A percentile compares a stretch with the other conserved stretches of the same genome.
Conservation (phyloP, 1,139 yeast genomes). For the Magnusiomyces paraingens region DNA sequence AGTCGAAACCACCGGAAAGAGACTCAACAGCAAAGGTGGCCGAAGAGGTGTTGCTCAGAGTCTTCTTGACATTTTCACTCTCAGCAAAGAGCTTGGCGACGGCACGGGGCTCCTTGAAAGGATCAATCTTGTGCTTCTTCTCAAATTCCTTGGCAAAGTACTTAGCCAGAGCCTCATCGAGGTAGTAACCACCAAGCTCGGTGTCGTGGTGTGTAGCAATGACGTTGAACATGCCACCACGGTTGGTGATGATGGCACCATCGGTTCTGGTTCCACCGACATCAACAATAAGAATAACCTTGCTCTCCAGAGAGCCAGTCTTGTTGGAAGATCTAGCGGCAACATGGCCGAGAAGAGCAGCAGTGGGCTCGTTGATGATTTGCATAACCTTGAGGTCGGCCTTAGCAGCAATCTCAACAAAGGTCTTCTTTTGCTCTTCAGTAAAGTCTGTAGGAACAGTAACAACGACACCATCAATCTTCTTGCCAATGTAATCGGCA, state of each 20-base stretch:
- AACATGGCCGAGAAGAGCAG: slow-evolving; percentile 80
- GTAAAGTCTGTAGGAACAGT: slow-evolving; percentile 89
- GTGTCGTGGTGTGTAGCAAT: slow-evolving; percentile 80
- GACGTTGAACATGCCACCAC: slow-evolving; percentile 90
- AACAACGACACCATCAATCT: slow-evolving; percentile 75
- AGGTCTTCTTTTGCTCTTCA: slow-evolving; percentile 61
- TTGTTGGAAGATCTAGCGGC: slow-evolving; percentile 32
- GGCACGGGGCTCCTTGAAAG: slow-evolving; percentile 75
- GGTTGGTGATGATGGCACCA: slow-evolving; percentile 86
- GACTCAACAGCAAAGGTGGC: slow-evolving; percentile 94
- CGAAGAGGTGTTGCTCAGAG: slow-evolving; percentile 81
- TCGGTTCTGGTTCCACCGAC: slow-evolving; percentile 96
- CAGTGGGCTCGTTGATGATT: slow-evolving; percentile 86
- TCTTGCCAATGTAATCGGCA: slow-evolving; percentile 80
- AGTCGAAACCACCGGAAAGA: slow-evolving; percentile 88
- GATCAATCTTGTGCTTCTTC: slow-evolving; percentile 77
- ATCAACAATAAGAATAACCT: slow-evolving; percentile 86
- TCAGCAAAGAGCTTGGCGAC: slow-evolving; percentile 84
- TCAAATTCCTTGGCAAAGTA: slow-evolving; percentile 89
- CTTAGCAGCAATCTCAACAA: slow-evolving; percentile 54
- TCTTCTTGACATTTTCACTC: slow-evolving; percentile 80
- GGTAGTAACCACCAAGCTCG: slow-evolving; percentile 79
- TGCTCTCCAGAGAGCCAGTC: slow-evolving; percentile 61
- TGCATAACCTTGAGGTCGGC: slow-evolving; percentile 82
- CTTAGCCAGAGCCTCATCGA: slow-evolving; percentile 76